phyloP scores from a whole-genome alignment of 352 stramenopile species.

The Pythium rishiriense region DNA sequence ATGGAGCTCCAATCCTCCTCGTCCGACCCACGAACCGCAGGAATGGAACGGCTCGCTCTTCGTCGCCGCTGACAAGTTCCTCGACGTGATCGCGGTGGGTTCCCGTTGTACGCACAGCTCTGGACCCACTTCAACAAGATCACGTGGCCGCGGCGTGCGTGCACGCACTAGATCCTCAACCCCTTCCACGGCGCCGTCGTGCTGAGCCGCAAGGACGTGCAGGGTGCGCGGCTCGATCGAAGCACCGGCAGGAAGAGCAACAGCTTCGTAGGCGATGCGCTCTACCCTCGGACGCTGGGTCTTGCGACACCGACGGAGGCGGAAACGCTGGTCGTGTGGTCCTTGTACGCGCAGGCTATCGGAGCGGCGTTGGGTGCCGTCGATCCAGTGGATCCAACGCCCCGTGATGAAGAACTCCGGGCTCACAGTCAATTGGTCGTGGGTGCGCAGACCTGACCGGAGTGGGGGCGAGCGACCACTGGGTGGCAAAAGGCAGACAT shows the following conservation, averaged over 20 bases:
- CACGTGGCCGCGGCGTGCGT: slow-evolving; percentile 48
- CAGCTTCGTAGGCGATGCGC: slow-evolving; percentile 45
- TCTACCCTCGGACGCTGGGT: slow-evolving; percentile 57
- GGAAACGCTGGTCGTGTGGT: slow-evolving; percentile 36
- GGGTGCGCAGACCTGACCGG: no score
- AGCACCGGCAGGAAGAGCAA: no score
- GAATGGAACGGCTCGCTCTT: no score
- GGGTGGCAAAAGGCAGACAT: no score
- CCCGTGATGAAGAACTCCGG: not conserved
- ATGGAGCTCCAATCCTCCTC: no score
- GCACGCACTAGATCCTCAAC: slow-evolving; percentile 51
- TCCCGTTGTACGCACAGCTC: slow-evolving; percentile 57
- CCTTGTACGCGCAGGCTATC: slow-evolving; percentile 51
- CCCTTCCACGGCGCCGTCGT: slow-evolving; percentile 63
- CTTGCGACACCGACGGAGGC: slow-evolving; percentile 14
- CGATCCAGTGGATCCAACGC: not conserved
- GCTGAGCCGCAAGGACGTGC: slow-evolving; percentile 65
- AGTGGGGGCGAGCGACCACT: no score
- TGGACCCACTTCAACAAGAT: slow-evolving; percentile 76
- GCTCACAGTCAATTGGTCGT: no score
- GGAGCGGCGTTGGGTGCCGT: slow-evolving; percentile 13
- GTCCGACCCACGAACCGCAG: no score
- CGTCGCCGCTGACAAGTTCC: slow-evolving; percentile 61
- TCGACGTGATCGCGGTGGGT: slow-evolving; percentile 48
- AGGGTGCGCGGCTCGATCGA: slow-evolving; percentile 40